phyloP scores from a whole-genome alignment of 2,329 filamentous ascomycete species.

The Pyrenophora seminiperda region DNA sequence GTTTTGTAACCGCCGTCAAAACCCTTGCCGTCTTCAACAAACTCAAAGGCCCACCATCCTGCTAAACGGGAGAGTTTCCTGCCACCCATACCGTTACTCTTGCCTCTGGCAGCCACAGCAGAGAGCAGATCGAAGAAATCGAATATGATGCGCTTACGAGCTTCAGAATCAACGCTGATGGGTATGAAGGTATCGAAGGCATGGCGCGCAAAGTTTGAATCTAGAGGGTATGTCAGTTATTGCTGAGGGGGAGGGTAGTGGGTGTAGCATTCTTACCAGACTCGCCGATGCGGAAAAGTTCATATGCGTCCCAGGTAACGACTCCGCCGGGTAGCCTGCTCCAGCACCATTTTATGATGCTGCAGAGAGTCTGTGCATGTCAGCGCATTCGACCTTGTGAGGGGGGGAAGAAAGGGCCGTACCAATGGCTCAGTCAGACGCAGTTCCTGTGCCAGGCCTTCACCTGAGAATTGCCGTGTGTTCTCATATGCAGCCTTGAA shows the following conservation, averaged over 20 bases:
- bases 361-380: slow-evolving; percentile 75
- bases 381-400: slow-evolving; percentile 13
- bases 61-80: slow-evolving; percentile 93
- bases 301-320: slow-evolving; percentile 96
- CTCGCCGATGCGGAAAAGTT: slow-evolving; percentile 93
- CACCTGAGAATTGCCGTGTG: slow-evolving; percentile 65
- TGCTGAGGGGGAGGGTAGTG: slow-evolving; percentile 3
- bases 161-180: slow-evolving; percentile 84
- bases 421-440: slow-evolving; percentile 95
- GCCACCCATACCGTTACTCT: slow-evolving; percentile 89
- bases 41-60: slow-evolving; percentile 98
- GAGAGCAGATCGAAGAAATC: slow-evolving; percentile 95
- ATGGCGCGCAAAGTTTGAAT: slow-evolving; percentile 88
- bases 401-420: slow-evolving; percentile 38
- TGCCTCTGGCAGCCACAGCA: slow-evolving; percentile 89
- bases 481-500: slow-evolving; percentile 73
- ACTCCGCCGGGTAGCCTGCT: slow-evolving; percentile 87
- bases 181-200: slow-evolving; percentile 97
- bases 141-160: slow-evolving; percentile 86
- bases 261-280: slow-evolving; percentile 64
- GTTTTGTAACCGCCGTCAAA: slow-evolving; percentile 93
- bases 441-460: slow-evolving; percentile 79
- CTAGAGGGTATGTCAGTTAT: slow-evolving; percentile 55
- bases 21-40: slow-evolving; percentile 81
- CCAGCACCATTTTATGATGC: slow-evolving; percentile 98